Evolutionary conservation across 2,329 filamentous ascomycete species (phyloP).

Genomic region (Botrytis fragariae): DNA sequence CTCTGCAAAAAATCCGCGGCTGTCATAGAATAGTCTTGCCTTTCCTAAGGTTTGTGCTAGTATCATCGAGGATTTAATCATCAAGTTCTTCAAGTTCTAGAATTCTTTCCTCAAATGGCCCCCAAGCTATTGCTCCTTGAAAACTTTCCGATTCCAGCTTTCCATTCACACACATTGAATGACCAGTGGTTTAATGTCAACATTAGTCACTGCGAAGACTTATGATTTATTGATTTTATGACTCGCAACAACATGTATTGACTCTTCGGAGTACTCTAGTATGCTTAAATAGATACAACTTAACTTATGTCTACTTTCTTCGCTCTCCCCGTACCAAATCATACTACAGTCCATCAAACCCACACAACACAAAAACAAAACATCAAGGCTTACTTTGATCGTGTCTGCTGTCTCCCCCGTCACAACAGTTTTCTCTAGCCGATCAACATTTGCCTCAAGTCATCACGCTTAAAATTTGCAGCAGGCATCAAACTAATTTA

Average conservation of each 20-base stretch:
- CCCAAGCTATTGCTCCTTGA: neutral
- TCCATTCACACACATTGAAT: neutral
- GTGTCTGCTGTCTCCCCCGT: neutral
- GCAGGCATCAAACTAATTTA: neutral
- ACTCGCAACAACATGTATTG: neutral
- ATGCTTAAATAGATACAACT: neutral
- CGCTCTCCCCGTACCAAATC: neutral
- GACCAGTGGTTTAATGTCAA: neutral
- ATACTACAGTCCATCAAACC: neutral
- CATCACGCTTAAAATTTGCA: neutral
- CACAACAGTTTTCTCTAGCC: neutral
- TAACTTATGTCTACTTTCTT: neutral
- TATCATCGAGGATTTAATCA: neutral
- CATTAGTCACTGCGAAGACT: neutral
- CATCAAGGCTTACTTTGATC: neutral
- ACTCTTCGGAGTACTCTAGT: neutral
- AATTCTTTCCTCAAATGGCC: too few relatives aligned
- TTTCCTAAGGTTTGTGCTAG: neutral
- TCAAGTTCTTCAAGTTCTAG: neutral
- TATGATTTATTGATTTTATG: neutral
- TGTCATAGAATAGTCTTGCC: neutral
- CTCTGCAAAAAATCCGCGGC: neutral
- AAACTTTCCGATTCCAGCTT: neutral
- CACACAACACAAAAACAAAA: neutral
- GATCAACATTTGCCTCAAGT: neutral